Conservation (phyloP, 176 grass and related monocot genomes). For the Triticum dicoccoides region DNA sequence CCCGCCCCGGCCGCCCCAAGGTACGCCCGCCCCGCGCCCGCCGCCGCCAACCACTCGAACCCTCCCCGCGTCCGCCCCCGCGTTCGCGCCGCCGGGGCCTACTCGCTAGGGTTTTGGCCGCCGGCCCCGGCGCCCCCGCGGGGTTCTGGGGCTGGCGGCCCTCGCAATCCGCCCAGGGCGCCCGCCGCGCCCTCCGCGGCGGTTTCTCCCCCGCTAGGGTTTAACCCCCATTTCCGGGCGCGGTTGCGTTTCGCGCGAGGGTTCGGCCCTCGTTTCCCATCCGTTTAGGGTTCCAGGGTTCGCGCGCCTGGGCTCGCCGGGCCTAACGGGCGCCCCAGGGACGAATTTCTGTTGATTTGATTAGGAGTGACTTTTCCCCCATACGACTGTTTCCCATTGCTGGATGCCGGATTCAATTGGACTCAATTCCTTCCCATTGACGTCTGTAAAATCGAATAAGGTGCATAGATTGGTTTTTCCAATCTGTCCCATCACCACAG, state of each 20-base stretch:
- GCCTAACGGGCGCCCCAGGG: not conserved
- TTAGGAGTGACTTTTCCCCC: not conserved
- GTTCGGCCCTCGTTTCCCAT: not conserved
- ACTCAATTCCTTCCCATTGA: not conserved
- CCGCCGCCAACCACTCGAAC: not conserved
- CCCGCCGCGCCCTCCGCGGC: not conserved
- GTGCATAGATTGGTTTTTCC: not conserved
- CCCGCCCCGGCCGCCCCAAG: not conserved
- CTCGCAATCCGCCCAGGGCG: not conserved
- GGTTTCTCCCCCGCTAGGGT: constrained; percentile 6
- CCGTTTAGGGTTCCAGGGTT: not conserved
- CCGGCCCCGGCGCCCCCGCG: not conserved
- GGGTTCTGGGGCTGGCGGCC: not conserved
- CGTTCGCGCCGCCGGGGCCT: not conserved
- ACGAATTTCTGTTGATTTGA: not conserved
- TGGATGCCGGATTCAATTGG: not conserved
- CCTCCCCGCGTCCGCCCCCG: not conserved
- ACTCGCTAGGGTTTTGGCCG: constrained; percentile 33
- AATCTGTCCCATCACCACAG: too few relatives aligned
- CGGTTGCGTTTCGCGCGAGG: not conserved
- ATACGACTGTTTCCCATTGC: not conserved
- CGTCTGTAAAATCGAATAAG: not conserved
- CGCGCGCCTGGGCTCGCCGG: not conserved
- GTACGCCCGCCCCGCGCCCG: not conserved
- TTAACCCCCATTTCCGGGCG: constrained; percentile 35